Percentiles rank a stretch among this genome's conserved stretches.
Conservation (phyloP, 225 moss, liverwort and hornwort genomes). For the Pseudoscleropodium purum region DNA sequence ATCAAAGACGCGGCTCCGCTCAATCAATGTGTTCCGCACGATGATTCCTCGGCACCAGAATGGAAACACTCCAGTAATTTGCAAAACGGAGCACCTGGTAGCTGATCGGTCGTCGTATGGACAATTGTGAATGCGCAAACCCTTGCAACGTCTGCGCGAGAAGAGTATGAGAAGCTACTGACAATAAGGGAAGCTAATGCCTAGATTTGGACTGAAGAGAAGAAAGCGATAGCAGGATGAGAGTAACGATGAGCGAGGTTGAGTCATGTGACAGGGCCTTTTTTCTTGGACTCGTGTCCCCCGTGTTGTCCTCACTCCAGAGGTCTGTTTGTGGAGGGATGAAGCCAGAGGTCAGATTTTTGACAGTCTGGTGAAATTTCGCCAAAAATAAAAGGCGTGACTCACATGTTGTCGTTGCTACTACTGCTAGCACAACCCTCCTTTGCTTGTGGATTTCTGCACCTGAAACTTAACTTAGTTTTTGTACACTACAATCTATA, state of each 20-base stretch:
- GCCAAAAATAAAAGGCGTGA: too few relatives aligned
- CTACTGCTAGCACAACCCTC: not conserved
- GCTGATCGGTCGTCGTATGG: not conserved
- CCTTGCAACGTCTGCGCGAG: not conserved
- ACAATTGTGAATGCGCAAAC: not conserved
- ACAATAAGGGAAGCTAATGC: too few relatives aligned
- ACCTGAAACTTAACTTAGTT: not conserved
- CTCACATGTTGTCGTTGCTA: not conserved
- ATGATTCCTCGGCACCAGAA: not conserved
- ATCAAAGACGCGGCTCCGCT: not conserved
- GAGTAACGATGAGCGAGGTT: not conserved
- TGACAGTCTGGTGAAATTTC: too few relatives aligned
- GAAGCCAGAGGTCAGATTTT: too few relatives aligned
- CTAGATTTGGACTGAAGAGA: not conserved
- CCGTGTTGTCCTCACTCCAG: too few relatives aligned
- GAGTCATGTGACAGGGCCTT: too few relatives aligned
- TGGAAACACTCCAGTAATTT: not conserved
- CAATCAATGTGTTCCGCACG: not conserved
- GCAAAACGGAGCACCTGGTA: not conserved
- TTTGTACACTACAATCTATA: too few relatives aligned
- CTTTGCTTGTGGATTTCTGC: not conserved
- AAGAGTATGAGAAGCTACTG: not conserved
- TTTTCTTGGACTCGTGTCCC: too few relatives aligned
- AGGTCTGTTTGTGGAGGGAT: too few relatives aligned
- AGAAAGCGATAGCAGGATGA: not conserved